Conservation (phyloP, 1,284 basidiomycete genomes). For the Trichosporon sp. region DNA sequence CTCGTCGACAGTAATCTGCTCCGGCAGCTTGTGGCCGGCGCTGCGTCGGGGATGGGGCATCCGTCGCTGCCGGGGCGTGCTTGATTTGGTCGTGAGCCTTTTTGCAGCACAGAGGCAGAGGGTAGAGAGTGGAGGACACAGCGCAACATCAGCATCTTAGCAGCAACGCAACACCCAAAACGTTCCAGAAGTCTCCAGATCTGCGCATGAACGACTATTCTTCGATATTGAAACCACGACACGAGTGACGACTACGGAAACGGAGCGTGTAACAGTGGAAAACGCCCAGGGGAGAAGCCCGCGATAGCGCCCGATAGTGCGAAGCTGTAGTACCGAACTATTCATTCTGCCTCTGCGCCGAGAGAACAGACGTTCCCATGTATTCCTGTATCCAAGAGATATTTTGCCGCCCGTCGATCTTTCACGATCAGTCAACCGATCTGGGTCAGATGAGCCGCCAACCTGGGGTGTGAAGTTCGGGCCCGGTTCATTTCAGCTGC, state of each 20-base stretch:
- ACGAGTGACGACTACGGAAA: no score
- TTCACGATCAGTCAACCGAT: background rate
- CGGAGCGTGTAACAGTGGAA: no score
- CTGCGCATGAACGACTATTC: background rate
- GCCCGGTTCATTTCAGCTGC: no score
- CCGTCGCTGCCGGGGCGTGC: background rate
- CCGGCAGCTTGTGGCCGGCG: conserved; percentile 24
- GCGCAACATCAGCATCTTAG: background rate
- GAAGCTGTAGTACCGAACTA: no score
- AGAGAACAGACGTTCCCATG: background rate
- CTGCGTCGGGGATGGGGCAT: background rate
- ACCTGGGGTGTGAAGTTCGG: no score
- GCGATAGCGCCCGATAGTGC: no score
- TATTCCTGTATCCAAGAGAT: background rate
- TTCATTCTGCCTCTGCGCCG: background rate
- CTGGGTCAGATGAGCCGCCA: no score
- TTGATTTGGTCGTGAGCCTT: background rate
- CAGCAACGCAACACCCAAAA: background rate
- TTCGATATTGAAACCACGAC: background rate
- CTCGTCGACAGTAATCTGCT: conserved; percentile 27
- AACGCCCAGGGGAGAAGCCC: no score
- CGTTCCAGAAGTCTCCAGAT: background rate
- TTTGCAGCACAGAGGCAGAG: background rate
- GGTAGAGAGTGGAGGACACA: no score
- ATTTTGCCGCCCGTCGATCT: background rate